phyloP scores from a whole-genome alignment of 805 yeast species.

The Candida suzukii region DNA sequence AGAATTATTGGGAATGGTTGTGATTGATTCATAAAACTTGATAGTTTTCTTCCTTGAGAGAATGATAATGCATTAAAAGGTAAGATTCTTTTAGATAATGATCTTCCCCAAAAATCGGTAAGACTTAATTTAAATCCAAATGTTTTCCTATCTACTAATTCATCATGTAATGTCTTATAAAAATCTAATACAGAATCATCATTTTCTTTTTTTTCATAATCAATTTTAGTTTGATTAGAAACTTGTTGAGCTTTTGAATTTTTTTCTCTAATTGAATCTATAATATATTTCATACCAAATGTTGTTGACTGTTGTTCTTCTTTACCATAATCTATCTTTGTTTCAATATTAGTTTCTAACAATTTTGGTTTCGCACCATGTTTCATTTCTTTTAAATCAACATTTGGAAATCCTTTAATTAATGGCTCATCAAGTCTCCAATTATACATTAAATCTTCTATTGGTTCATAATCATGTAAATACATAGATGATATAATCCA shows the following conservation, averaged over 20 bases:
- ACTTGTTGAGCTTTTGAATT: no score
- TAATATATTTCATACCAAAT: no score
- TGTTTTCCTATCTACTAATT: slow-evolving; percentile 43
- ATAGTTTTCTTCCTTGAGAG: slow-evolving; percentile 28
- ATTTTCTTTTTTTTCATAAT: not conserved
- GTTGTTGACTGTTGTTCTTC: no score
- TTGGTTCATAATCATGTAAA: slow-evolving; percentile 30
- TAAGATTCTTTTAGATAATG: slow-evolving; percentile 42
- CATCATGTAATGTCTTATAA: slow-evolving; percentile 46
- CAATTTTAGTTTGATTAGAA: no score
- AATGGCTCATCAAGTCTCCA: slow-evolving; percentile 43
- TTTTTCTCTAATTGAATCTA: no score
- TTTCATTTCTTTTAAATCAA: slow-evolving; percentile 36
- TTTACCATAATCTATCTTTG: no score
- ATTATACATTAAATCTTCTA: slow-evolving; percentile 18
- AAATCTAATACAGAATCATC: slow-evolving; percentile 30
- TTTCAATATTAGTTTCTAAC: no score
- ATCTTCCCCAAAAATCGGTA: slow-evolving; percentile 67
- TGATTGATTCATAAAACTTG: slow-evolving; percentile 28
- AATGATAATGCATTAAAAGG: slow-evolving; percentile 33
- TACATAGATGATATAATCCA: slow-evolving; percentile 55
- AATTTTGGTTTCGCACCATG: no score
- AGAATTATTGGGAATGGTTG: slow-evolving; percentile 47
- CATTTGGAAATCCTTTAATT: slow-evolving; percentile 50
- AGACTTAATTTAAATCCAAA: slow-evolving; percentile 51